Conservation (phyloP, 257 asterid genomes). For the Solanum appendiculatum region DNA sequence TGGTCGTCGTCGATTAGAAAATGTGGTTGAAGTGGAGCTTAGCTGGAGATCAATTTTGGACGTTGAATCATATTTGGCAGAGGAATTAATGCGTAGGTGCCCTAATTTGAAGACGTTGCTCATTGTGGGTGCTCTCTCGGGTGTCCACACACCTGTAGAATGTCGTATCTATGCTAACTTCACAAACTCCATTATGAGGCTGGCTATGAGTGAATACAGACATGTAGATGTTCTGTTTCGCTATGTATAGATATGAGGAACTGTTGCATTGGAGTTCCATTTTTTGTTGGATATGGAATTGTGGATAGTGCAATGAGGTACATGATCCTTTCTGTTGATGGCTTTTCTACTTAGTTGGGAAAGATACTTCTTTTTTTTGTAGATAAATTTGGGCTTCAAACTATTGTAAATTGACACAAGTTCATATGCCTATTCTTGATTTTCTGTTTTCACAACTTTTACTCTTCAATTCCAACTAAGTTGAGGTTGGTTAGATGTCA, state of each 20-base stretch:
- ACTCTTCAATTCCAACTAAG: neutral
- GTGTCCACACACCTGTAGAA: constrained; percentile 68
- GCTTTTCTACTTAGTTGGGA: neutral
- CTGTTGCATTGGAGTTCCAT: neutral
- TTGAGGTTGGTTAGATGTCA: neutral
- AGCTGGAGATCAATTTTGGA: constrained; percentile 67
- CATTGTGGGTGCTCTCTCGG: constrained; percentile 60
- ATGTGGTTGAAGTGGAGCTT: constrained; percentile 65
- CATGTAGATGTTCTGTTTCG: constrained; percentile 57
- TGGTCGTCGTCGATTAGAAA: constrained; percentile 45
- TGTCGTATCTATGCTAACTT: constrained; percentile 52
- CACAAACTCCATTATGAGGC: constrained; percentile 44
- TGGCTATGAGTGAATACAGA: constrained; percentile 52
- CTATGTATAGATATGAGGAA: constrained; percentile 28
- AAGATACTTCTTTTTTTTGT: neutral
- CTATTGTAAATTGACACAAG: neutral
- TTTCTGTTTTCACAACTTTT: neutral
- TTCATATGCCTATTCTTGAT: neutral
- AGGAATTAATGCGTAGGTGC: constrained; percentile 58
- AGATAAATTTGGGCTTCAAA: neutral
- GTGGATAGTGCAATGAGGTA: neutral
- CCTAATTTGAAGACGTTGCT: constrained; percentile 56
- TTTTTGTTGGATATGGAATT: neutral
- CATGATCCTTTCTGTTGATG: neutral
- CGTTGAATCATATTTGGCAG: constrained; percentile 49